Evolutionary conservation across 2,329 filamentous ascomycete species (phyloP).

Genomic region (Tolypocladium nubicola): DNA sequence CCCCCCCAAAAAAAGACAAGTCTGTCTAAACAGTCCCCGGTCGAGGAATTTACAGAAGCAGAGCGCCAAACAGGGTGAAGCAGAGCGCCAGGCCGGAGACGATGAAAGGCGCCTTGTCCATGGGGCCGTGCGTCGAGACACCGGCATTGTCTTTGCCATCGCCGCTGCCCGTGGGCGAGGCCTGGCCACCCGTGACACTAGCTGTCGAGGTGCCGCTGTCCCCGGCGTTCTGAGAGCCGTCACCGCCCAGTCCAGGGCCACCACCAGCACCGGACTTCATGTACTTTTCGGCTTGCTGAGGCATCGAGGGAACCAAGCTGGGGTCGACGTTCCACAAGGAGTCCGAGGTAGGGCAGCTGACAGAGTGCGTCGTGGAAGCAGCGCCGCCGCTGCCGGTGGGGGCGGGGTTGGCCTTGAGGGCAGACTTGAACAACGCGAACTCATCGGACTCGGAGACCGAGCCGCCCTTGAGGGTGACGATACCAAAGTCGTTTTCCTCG

Average conservation of each 20-base stretch:
- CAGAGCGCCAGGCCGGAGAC: slow-evolving; percentile 23
- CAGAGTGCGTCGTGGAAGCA: slow-evolving; percentile 33
- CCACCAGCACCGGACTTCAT: slow-evolving; percentile 42
- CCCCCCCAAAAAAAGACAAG: not conserved
- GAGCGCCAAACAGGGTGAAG: slow-evolving; percentile 27
- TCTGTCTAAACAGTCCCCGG: not conserved
- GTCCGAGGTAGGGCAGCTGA: slow-evolving; percentile 38
- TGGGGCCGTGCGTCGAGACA: slow-evolving; percentile 13
- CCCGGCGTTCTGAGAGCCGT: slow-evolving; percentile 42
- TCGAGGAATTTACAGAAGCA: slow-evolving; percentile 23
- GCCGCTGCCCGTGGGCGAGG: slow-evolving; percentile 15
- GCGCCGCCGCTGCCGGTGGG: slow-evolving; percentile 42
- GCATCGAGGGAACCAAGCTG: slow-evolving; percentile 40
- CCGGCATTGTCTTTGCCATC: slow-evolving; percentile 18
- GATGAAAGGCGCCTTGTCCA: slow-evolving; percentile 21
- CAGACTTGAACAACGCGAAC: slow-evolving; percentile 44
- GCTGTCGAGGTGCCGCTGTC: slow-evolving; percentile 36
- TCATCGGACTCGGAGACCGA: slow-evolving; percentile 47
- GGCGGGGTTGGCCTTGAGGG: slow-evolving; percentile 35
- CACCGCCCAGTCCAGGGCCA: slow-evolving; percentile 41
- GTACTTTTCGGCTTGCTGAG: slow-evolving; percentile 38
- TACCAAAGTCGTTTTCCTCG: slow-evolving; percentile 70
- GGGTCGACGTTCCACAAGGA: slow-evolving; percentile 40
- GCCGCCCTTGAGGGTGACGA: slow-evolving; percentile 54
- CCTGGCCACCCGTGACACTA: slow-evolving; percentile 22